Percentiles rank a stretch among this genome's conserved stretches.
phyloP scores from a whole-genome alignment of 306 rosid species.

The Fragaria iinumae region DNA sequence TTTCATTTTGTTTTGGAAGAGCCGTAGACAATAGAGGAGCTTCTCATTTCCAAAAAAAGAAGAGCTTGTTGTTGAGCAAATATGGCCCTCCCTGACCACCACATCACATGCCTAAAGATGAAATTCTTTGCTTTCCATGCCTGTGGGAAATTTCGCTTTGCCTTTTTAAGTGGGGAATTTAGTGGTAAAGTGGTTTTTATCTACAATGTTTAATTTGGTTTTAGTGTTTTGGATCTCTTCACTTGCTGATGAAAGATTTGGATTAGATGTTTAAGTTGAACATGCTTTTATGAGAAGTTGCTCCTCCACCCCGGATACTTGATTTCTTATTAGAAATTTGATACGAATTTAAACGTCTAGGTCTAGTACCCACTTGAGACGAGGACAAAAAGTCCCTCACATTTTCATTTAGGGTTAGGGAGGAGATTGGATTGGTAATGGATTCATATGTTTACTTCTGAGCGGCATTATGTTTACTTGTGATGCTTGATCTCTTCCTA shows the following conservation, averaged over 20 bases:
- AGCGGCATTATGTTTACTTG: not conserved
- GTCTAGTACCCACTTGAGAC: too few species aligned
- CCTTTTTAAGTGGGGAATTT: slow-evolving; percentile 1
- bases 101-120: slow-evolving; percentile 1
- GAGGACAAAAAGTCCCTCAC: not conserved
- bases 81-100: not conserved
- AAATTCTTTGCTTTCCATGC: not conserved
- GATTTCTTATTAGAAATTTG: too few species aligned
- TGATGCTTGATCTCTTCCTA: not conserved
- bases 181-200: not conserved
- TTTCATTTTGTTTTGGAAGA: not conserved
- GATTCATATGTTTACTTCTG: too few species aligned
- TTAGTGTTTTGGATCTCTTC: not conserved
- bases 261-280: not conserved
- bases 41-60: not conserved
- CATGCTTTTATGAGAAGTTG: too few species aligned
- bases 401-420: too few species aligned
- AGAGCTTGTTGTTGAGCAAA: not conserved
- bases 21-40: not conserved
- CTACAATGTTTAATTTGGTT: not conserved
- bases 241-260: not conserved
- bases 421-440: too few species aligned
- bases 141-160: not conserved
- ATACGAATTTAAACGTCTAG: too few species aligned
- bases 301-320: too few species aligned